Evolutionary conservation across 2,329 filamentous ascomycete species (phyloP), one percentile per base, ranked within the genome.

Genomic region (Colletotrichum endophyticum): DNA sequence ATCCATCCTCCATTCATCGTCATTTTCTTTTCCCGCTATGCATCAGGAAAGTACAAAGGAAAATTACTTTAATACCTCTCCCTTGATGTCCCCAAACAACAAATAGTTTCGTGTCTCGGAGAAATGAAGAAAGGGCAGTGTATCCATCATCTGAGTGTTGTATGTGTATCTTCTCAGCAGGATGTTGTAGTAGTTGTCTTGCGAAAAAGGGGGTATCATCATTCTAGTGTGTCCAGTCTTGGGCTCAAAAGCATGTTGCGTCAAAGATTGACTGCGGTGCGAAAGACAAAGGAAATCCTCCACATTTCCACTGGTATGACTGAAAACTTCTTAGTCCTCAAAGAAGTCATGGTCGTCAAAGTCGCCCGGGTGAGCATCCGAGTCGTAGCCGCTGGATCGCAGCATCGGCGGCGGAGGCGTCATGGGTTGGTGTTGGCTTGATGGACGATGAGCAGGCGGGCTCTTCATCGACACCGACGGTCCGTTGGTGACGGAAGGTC

Each of bases 361-460:
- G 70, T 91, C 89, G 73, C 89, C 91, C 5, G 89, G 87, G 49
- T 89, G 89, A 8, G 92, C 92, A 82, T 94, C 92, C 34, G 87
- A 87, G 81, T 94, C 92, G 81, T 93, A 94, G 36, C 87, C 87
- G 75, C 87, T 88, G 39, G 88, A 83, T 39, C 86, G 87, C 89
- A 92, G 91, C 90, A 93, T 92, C 0, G 91, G 91, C 32, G 92
- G 91, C 0, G 91, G 91, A 32, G 92, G 91, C 72, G 92, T 93
- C 77, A 89, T 86, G 8, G 90, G 90, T 53, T 85, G 85, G 59
- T 85, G 85, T 19, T 80, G 81, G 79, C 78, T 85, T 82, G 73
- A 84, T 6, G 73, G 83, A 28, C 84, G 86, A 27, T 86, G 86
- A 70, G 86, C 85, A 3, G 90, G 88, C 15, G 88, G 89, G 32